Evolutionary conservation across 2,329 filamentous ascomycete genomes (phyloP).

Genomic region (Calonectria crousiana): DNA sequence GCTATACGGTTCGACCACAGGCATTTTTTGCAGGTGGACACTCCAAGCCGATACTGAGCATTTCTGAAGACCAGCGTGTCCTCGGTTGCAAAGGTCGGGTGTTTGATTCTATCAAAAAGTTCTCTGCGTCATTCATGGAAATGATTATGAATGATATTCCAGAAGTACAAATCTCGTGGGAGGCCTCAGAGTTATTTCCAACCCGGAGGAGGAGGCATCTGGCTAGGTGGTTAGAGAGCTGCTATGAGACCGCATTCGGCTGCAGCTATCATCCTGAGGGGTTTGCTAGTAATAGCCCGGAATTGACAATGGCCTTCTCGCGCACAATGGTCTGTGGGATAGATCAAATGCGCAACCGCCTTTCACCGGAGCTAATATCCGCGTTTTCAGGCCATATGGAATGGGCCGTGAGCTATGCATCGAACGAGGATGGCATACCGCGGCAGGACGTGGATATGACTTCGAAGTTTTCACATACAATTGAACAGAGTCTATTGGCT

Average conservation of each 20-base stretch:
- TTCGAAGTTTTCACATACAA: not conserved
- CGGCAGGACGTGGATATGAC: not conserved
- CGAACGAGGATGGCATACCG: not conserved
- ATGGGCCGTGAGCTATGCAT: not conserved
- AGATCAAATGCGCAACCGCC: not conserved
- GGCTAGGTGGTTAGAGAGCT: not conserved
- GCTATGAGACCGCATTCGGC: not conserved
- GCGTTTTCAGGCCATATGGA: not conserved
- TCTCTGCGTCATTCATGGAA: not conserved
- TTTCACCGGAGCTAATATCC: not conserved
- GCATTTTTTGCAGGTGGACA: not conserved
- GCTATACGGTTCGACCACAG: not conserved
- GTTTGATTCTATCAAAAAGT: not conserved
- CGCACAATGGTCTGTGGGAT: not conserved
- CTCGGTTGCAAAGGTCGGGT: not conserved
- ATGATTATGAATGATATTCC: not conserved
- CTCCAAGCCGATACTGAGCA: not conserved
- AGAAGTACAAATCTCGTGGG: not conserved
- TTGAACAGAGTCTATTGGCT: not conserved
- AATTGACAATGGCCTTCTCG: not conserved
- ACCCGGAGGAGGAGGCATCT: not conserved
- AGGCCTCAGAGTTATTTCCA: not conserved
- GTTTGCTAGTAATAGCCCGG: not conserved
- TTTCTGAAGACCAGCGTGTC: not conserved
- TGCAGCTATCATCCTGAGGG: not conserved